Base-by-base conservation (phyloP, 306 rosid species). In the Prunus davidiana region DNA sequence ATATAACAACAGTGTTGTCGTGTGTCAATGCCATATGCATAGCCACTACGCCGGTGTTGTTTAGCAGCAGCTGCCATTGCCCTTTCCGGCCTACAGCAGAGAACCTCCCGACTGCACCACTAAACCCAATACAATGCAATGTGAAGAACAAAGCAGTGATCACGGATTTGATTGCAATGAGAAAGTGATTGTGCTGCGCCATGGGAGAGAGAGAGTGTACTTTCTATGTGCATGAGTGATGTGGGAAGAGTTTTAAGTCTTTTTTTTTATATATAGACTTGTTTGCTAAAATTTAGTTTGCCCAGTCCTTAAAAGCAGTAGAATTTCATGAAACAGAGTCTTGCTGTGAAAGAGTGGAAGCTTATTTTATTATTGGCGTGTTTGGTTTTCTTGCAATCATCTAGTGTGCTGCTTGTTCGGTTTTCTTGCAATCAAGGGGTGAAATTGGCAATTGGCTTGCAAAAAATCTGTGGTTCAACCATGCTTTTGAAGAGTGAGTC, bases 21-120 rank as follows among this genome's bases (percentile, higher is more conserved):
- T 83, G 76, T 38, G 92, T 89, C 71, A 90, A 74, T 7, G 92
- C 91, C 92, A 87, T 87, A 71, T 88, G 97, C 97, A 90, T 90
- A 30, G 91, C 86, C 81, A 90, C 93, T 2, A 95, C 95, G 0
- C 95, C 93, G 0, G 86, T 68, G 80, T 18, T 85, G 45, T 89
- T 74, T 43, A 84, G 78, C 22, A 90, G 93, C 41, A 89, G 83
- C 55, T 87, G 84, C 97, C 98, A 90, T 18, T 85, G 81, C 68
- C 98, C 98, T 70, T 72, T 47, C 8, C 84, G 64, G n/a, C 67
- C 38, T 3, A 56, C 82, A 8, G 55, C 51, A 0, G 77, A 18
- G 20, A 81, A 7, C 30, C 15, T 74, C 51, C 46, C n/a, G 51
- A 73, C 87, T 16, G 81, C 86, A 32, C 57, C 41, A 57, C 62